A percentile compares a stretch with the other conserved stretches of the same genome.
Evolutionary conservation across 441 rosid species (phyloP).

Genomic region (Adansonia rubrostipa): DNA sequence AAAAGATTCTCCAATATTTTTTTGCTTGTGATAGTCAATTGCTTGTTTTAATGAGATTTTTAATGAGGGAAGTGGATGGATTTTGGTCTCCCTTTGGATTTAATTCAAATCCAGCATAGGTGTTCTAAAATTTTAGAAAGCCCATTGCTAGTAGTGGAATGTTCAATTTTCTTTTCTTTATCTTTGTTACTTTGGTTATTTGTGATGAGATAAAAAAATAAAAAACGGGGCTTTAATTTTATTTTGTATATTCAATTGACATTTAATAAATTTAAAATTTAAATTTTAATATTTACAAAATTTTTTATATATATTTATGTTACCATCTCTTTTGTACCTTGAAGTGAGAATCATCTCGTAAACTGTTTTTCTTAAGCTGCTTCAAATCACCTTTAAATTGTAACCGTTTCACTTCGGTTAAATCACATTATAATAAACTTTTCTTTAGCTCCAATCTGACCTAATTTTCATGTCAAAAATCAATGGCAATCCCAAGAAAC

Average conservation of each 20-base stretch:
- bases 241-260: too few species aligned
- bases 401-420: slow-evolving; percentile 23
- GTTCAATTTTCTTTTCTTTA: too few species aligned
- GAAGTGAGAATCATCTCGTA: background rate
- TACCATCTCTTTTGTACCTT: too few species aligned
- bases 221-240: too few species aligned
- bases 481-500: slow-evolving; percentile 14
- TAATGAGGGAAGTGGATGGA: background rate
- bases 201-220: background rate
- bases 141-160: too few species aligned
- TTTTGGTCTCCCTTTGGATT: too few species aligned
- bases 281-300: too few species aligned
- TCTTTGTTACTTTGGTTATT: too few species aligned
- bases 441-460: slow-evolving; percentile 18
- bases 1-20: background rate
- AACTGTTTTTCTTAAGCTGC: slow-evolving; percentile 10
- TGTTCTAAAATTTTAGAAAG: too few species aligned
- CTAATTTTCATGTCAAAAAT: background rate
- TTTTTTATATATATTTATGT: too few species aligned
- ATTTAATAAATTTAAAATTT: too few species aligned
- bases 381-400: slow-evolving; percentile 8
- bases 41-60: background rate
- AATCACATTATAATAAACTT: slow-evolving; percentile 30
- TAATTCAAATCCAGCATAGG: too few species aligned
- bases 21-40: background rate